Base-by-base conservation (phyloP, 2,329 filamentous ascomycete genomes). In the Helicocarpus griseus region DNA sequence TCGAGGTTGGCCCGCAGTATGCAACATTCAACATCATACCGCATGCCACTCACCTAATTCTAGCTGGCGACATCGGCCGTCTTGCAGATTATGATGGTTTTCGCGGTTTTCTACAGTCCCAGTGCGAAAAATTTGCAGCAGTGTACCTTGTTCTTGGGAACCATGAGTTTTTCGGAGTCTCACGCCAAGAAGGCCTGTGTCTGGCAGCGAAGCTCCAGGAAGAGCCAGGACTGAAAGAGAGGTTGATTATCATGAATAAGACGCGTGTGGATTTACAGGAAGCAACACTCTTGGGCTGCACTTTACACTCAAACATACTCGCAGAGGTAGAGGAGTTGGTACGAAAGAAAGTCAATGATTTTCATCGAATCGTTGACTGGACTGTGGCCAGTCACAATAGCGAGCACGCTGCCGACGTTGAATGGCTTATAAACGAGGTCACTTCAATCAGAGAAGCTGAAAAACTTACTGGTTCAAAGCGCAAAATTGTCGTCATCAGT, bases 201-300 rank as follows among this genome's bases (percentile, higher is more conserved):
- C 50, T 51, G 3, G 60, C 59, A 11, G 33, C 53, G 8, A 49
- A 46, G 28, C 52, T 63, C 3, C 54, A 61, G 48, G 33, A 53
- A 6, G 62, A 63, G 29, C 54, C 52, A n/a, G 45, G 31, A 9
- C 48, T 59, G 13, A 48, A 50, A 1, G 54, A 51, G 4, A 55
- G 53, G 17, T 51, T 62, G 45, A 54, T 53, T 38, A 43, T 62
- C 5, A 55, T 62, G 48, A 52, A 62, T 53, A 52, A 51, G 39
- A 59, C 40, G 39, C 49, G 61, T 29, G 41, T 56, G 7, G 60
- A 62, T 52, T 8, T 63, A 4, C n/a, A 50, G 17, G 41, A 53
- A 17, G 49, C 78, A 26, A 76, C 73, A 3, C 60, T 82, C 2
- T 59, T 82, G 2, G 79, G 79, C 8, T 80, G 76, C 56, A 79